phyloP scores from a whole-genome alignment of 176 grass and related monocot species.

The Raddia distichophylla region DNA sequence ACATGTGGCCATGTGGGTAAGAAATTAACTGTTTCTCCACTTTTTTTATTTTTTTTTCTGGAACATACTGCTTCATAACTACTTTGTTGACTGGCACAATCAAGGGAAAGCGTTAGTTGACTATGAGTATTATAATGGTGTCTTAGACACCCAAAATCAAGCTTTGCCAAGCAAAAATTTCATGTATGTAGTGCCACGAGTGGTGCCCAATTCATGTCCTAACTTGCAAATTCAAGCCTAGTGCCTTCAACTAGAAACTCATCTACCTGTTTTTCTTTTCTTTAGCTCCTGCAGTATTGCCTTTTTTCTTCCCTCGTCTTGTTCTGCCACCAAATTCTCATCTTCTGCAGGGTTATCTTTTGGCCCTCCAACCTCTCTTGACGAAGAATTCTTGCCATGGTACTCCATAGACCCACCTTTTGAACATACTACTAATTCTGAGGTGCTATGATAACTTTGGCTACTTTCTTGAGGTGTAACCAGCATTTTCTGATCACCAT shows the following conservation, averaged over 20 bases:
- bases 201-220: not conserved
- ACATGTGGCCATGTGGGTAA: not conserved
- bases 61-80: not conserved
- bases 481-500: not conserved
- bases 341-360: conserved; percentile 5
- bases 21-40: not conserved
- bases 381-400: not conserved
- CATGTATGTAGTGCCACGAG: not conserved
- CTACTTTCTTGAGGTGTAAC: conserved; percentile 9
- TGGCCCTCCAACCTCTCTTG: not conserved
- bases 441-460: not conserved
- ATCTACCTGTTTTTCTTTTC: conserved; percentile 46
- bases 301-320: conserved; percentile 33
- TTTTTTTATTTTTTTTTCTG: not conserved
- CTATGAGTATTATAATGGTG: not conserved
- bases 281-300: conserved; percentile 38
- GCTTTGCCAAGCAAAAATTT: not conserved
- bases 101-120: conserved; percentile 19
- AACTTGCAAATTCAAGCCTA: not conserved
- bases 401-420: conserved; percentile 30
- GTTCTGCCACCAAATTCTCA: conserved; percentile 23
- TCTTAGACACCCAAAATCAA: not conserved
- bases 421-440: conserved; percentile 3
- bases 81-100: conserved; percentile 4
- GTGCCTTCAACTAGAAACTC: conserved; percentile 17